phyloP scores from a whole-genome alignment of 805 yeast species.

The Sugiyamaella floridensis region DNA sequence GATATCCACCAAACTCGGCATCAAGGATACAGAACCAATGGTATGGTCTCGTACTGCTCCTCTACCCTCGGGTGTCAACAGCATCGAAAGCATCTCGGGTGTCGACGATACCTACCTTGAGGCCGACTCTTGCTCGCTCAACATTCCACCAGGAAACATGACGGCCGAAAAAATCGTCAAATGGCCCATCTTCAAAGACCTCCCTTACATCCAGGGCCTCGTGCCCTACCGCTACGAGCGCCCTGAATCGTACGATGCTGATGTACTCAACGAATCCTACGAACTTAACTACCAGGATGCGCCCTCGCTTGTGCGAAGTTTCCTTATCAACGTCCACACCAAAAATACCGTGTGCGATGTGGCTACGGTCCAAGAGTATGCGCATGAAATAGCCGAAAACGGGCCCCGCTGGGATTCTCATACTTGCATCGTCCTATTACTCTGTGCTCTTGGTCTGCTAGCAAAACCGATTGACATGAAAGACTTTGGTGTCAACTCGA shows the following conservation, averaged over 20 bases:
- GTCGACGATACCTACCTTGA: slow-evolving; percentile 9
- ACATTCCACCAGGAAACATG: slow-evolving; percentile 13
- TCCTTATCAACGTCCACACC: slow-evolving; percentile 11
- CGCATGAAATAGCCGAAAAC: slow-evolving; percentile 10
- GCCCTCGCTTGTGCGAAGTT: slow-evolving; percentile 11
- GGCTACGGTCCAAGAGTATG: slow-evolving; percentile 9
- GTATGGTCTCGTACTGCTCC: not conserved
- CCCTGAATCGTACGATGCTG: slow-evolving; percentile 9
- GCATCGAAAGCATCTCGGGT: not conserved
- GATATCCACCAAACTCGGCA: slow-evolving; percentile 8
- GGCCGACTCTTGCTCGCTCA: slow-evolving; percentile 12
- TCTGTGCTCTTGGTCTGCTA: slow-evolving; percentile 14
- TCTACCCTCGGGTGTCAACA: not conserved
- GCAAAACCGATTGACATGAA: slow-evolving; percentile 10
- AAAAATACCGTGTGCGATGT: slow-evolving; percentile 18
- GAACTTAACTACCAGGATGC: slow-evolving; percentile 9
- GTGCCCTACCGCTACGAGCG: not conserved
- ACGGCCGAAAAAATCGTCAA: slow-evolving; percentile 11
- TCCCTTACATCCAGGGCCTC: slow-evolving; percentile 4
- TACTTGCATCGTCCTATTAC: slow-evolving; percentile 11
- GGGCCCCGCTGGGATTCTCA: slow-evolving; percentile 14
- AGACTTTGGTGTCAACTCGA: slow-evolving; percentile 4
- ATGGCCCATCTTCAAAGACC: slow-evolving; percentile 13
- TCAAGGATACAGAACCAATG: not conserved
- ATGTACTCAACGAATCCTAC: slow-evolving; percentile 2